These are phyloP conservation scores for Gaeumannomyces sp. DNA, from an alignment of 2,329 filamentous ascomycete genomes.

Conservation along the genomic window DNA sequence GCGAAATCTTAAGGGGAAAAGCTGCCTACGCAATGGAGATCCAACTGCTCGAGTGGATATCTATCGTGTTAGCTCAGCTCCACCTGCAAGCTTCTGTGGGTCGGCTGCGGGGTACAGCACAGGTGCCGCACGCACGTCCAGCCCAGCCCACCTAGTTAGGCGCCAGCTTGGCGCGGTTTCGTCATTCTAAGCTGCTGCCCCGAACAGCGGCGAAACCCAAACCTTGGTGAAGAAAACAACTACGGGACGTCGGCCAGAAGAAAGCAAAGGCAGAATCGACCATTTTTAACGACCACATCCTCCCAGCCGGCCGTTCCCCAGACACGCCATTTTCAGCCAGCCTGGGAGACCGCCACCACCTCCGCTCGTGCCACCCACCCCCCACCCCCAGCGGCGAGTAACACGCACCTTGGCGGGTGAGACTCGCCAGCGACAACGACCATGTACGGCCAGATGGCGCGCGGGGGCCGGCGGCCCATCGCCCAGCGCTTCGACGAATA, in stretches of 20 bases:
- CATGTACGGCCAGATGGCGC: constrained; percentile 41
- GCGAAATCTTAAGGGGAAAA: background rate
- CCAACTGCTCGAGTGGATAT: background rate
- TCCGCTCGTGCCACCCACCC: no score
- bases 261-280: background rate
- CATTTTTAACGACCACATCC: background rate
- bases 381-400: background rate
- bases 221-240: background rate
- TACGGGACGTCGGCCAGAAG: background rate
- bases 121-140: background rate
- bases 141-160: background rate
- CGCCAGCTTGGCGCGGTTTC: constrained; percentile 5
- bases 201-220: constrained; percentile 2
- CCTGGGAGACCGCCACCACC: background rate
- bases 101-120: background rate
- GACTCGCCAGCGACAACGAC: background rate
- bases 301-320: background rate
- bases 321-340: background rate
- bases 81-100: background rate
- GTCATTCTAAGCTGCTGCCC: constrained; percentile 18
- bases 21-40: no score
- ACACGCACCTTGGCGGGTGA: background rate
- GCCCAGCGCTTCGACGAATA: constrained; percentile 92
- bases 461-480: constrained; percentile 40
- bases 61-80: background rate